phyloP scores from a whole-genome alignment of 2,329 filamentous ascomycete genomes.

The Trichoderma arundinaceum region DNA sequence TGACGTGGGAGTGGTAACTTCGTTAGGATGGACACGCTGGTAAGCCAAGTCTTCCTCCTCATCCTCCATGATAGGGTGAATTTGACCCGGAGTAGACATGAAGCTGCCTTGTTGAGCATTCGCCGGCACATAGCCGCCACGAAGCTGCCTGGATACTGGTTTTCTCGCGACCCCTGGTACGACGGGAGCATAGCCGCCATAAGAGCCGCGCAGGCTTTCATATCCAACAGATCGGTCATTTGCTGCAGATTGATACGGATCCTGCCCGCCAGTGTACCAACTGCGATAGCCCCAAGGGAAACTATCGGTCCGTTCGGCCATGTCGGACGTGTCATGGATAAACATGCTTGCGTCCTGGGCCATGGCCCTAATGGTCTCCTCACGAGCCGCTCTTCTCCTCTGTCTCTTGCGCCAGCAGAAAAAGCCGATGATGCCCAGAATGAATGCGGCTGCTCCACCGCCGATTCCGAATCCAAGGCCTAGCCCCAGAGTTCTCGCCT shows the following conservation, averaged over 20 bases:
- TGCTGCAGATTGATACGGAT: slow-evolving; percentile 42
- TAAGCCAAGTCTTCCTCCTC: slow-evolving; percentile 57
- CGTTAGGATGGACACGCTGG: slow-evolving; percentile 35
- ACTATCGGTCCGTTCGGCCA: slow-evolving; percentile 50
- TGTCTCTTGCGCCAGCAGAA: slow-evolving; percentile 58
- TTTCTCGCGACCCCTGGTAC: slow-evolving; percentile 44
- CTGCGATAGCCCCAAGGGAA: slow-evolving; percentile 40
- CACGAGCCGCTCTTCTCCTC: slow-evolving; percentile 46
- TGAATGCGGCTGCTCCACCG: slow-evolving; percentile 55
- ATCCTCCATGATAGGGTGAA: slow-evolving; percentile 65
- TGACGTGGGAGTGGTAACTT: slow-evolving; percentile 45
- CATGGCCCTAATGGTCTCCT: slow-evolving; percentile 55
- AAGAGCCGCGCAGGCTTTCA: slow-evolving; percentile 49
- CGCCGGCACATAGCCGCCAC: slow-evolving; percentile 44
- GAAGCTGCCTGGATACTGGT: slow-evolving; percentile 40
- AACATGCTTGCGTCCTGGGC: slow-evolving; percentile 57
- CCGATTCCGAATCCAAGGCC: slow-evolving; percentile 71
- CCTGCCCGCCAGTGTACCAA: slow-evolving; percentile 56
- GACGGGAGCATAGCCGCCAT: slow-evolving; percentile 31
- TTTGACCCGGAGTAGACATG: slow-evolving; percentile 47
- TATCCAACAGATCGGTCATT: slow-evolving; percentile 54
- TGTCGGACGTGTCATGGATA: slow-evolving; percentile 52
- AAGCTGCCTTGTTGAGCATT: slow-evolving; percentile 39
- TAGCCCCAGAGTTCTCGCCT: slow-evolving; percentile 55
- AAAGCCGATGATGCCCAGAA: slow-evolving; percentile 53